phyloP scores from a whole-genome alignment of 306 rosid species.

The Cicer arietinum region DNA sequence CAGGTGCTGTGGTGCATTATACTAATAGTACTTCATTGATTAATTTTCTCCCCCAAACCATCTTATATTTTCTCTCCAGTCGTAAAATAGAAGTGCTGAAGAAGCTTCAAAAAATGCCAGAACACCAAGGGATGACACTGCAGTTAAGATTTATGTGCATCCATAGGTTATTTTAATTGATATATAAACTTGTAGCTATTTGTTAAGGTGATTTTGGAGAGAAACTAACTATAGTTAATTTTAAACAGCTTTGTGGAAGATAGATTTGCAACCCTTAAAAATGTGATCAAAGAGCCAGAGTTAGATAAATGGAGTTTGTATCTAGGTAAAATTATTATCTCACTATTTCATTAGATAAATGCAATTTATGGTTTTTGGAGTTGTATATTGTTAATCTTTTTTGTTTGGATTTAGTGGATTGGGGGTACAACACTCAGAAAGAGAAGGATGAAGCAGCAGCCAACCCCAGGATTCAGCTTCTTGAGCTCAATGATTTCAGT shows the following conservation, averaged over 20 bases:
- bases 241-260: slow-evolving; percentile 87
- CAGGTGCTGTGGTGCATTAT: background rate
- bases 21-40: slow-evolving; percentile 5
- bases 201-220: slow-evolving; percentile 28
- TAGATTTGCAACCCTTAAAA: slow-evolving; percentile 75
- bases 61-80: slow-evolving; percentile 45
- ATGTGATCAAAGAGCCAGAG: slow-evolving; percentile 89
- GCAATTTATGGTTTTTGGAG: background rate
- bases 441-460: slow-evolving; percentile 86
- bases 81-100: slow-evolving; percentile 88
- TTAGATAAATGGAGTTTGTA: slow-evolving; percentile 81
- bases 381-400: slow-evolving; percentile 30
- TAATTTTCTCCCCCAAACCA: slow-evolving; percentile 10
- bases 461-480: slow-evolving; percentile 67
- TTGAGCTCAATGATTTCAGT: slow-evolving; percentile 70
- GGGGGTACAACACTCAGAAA: slow-evolving; percentile 89
- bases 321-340: slow-evolving; percentile 60
- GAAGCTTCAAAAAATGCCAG: slow-evolving; percentile 81
- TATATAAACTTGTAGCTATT: background rate
- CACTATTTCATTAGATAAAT: background rate
- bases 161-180: slow-evolving; percentile 6
- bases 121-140: slow-evolving; percentile 76
- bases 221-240: slow-evolving; percentile 33
- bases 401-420: slow-evolving; percentile 56
- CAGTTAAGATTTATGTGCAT: slow-evolving; percentile 64